These are phyloP conservation scores for Rhododendron vialii DNA, from an alignment of 148 eudicot genomes.

Conservation along the genomic window DNA sequence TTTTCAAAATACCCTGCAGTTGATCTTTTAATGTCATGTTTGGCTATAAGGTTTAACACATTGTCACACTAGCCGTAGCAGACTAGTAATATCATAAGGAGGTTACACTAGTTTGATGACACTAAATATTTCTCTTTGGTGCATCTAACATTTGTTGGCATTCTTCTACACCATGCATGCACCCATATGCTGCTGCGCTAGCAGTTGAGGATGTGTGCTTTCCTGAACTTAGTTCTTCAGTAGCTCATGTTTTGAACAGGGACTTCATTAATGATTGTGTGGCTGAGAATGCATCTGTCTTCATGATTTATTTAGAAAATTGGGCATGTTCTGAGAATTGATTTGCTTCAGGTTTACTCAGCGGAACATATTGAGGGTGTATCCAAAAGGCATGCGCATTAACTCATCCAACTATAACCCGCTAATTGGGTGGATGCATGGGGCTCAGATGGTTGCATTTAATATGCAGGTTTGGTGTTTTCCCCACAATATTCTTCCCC, in stretches of 20 bases:
- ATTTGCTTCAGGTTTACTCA: conserved; percentile 63
- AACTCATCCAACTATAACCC: conserved; percentile 86
- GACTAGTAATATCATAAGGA: not conserved
- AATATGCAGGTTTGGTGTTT: conserved; percentile 66
- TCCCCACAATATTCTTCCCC: not conserved
- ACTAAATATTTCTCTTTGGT: not conserved
- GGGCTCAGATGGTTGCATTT: conserved; percentile 95
- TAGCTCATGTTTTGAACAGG: not conserved
- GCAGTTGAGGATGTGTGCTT: not conserved
- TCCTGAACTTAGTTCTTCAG: not conserved
- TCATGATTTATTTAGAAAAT: not conserved
- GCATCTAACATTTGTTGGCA: not conserved
- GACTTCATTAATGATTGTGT: not conserved
- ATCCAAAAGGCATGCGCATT: conserved; percentile 77
- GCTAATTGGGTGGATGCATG: conserved; percentile 77
- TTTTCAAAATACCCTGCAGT: not conserved
- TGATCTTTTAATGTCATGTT: not conserved
- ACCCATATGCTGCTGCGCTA: not conserved
- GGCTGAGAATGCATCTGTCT: not conserved
- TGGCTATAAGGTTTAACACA: not conserved
- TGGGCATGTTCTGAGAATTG: conserved; percentile 6
- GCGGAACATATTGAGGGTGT: conserved; percentile 66
- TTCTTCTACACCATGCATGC: not conserved
- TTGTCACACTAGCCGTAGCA: not conserved
- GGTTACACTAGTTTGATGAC: not conserved